phyloP scores from a whole-genome alignment of 1,284 basidiomycete genomes.

The Tremellales sp. region DNA sequence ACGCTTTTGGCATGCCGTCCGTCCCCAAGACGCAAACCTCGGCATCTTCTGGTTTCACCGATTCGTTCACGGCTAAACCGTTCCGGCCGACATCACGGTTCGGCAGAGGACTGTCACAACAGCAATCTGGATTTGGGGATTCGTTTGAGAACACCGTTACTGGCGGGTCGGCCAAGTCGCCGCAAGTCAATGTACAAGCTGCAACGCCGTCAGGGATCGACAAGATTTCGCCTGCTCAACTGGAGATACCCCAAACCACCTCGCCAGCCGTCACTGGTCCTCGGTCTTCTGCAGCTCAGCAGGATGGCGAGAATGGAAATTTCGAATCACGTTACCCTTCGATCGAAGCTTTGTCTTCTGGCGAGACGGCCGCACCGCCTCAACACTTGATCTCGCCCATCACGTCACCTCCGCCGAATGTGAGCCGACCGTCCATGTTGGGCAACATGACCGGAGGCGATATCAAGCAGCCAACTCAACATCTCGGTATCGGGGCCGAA shows the following conservation, averaged over 20 bases:
- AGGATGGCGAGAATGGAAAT: conserved; percentile 20
- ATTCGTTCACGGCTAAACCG: conserved; percentile 20
- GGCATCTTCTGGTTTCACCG: conserved; percentile 23
- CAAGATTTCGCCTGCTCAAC: not conserved
- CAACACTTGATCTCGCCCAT: conserved; percentile 19
- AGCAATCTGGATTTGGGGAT: not conserved
- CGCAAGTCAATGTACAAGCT: too few relatives aligned
- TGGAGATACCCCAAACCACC: conserved; percentile 4
- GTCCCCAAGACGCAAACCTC: not conserved
- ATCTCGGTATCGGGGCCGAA: conserved; percentile 2
- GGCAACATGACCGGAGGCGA: conserved; percentile 41
- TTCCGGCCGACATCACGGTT: conserved; percentile 2
- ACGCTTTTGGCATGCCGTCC: conserved; percentile 38
- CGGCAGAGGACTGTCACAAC: not conserved
- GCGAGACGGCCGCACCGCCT: conserved; percentile 13
- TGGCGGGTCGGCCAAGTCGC: conserved; percentile 1
- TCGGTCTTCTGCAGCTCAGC: not conserved
- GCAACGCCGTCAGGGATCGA: too few relatives aligned
- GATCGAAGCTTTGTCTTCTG: conserved; percentile 31
- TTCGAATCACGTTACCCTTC: conserved; percentile 47
- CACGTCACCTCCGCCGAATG: conserved; percentile 14
- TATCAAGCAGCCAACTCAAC: conserved; percentile 8
- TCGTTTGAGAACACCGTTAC: not conserved
- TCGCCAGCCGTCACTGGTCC: conserved; percentile 15
- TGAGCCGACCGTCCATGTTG: conserved; percentile 22